phyloP scores from a whole-genome alignment of 1,284 basidiomycete genomes.

The Cryptococcus sp. region DNA sequence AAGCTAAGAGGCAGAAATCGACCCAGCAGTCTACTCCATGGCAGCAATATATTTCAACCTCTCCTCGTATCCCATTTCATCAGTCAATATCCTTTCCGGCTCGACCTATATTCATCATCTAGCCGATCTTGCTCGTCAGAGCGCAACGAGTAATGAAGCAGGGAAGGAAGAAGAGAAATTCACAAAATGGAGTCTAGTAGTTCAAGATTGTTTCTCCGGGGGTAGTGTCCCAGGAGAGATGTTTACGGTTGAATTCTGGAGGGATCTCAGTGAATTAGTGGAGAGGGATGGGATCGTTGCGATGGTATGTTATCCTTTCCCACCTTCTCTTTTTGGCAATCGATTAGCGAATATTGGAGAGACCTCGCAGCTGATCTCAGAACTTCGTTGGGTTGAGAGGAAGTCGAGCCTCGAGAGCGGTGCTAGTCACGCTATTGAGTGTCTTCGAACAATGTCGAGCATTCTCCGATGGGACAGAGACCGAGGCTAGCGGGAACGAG shows the following conservation, averaged over 20 bases:
- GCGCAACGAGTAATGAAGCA: slow-evolving; percentile 1
- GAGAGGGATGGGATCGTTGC: slow-evolving; percentile 69
- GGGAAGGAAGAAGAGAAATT: slow-evolving; percentile 24
- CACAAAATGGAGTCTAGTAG: slow-evolving; percentile 62
- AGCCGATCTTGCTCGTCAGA: slow-evolving; percentile 13
- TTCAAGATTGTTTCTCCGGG: slow-evolving; percentile 90
- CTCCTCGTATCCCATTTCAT: slow-evolving; percentile 54
- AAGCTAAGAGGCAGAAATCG: slow-evolving; percentile 66
- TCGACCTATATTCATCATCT: slow-evolving; percentile 58
- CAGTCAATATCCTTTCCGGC: slow-evolving; percentile 70
- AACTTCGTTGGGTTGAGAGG: slow-evolving; percentile 67
- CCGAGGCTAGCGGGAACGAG: slow-evolving; percentile 51
- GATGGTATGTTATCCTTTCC: slow-evolving; percentile 56
- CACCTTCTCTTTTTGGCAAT: too few species aligned
- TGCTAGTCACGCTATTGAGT: slow-evolving; percentile 63
- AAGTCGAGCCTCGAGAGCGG: slow-evolving; percentile 61
- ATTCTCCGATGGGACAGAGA: slow-evolving; percentile 64
- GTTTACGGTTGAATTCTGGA: slow-evolving; percentile 78
- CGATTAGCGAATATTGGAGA: background rate
- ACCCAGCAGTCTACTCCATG: slow-evolving; percentile 78
- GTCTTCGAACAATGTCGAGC: slow-evolving; percentile 71
- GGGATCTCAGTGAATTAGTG: slow-evolving; percentile 61
- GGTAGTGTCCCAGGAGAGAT: slow-evolving; percentile 76
- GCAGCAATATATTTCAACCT: slow-evolving; percentile 73
- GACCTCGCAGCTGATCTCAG: slow-evolving; percentile 40